Base-by-base conservation (phyloP, 805 yeast species). In the Suhomyces faveliae region DNA sequence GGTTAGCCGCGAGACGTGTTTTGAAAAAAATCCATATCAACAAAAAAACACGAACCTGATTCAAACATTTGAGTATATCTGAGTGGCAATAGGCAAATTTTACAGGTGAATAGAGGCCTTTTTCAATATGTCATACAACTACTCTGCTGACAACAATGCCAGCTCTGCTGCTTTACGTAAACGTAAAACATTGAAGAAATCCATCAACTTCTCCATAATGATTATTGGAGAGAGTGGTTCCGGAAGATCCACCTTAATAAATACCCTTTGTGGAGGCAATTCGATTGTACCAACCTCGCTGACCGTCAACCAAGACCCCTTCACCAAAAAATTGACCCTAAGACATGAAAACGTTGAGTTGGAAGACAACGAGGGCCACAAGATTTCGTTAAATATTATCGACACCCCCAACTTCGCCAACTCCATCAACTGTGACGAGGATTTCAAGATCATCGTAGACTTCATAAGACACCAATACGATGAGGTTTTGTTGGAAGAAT, bases 241-340 rank as follows among this genome's bases (percentile, higher is more conserved):
- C 40, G 97, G 97, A 13, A 80, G 96, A 64, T 86, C 96, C n/a
- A 90, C 96, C 4, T 85, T 90, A 59, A 88, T 91, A 64, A 90
- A 91, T 71, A 86, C 96, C 30, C 74, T 90, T 46, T 90, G 97
- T 70, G 96, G 87, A 50, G 94, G 90, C 54, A 83, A 86, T 56
- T 59, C 70, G 35, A 90, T 90, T 33, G 92, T 87, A 10, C 89
- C 86, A 37, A 76, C 83, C 0, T 80, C 87, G 2, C 78, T 84
- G 24, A 83, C 89, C 1, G 71, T 78, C 11, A 76, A 77, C 22
- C 83, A 84, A 30, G 89, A 84, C 54, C 71, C 79, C 7, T 70
- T 63, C 51, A 51, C 59, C 45, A 71, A 66, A 48, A 71, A 70
- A 51, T 71, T 87, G 59, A 83, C 83, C 44, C 67, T 87, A 52